Evolutionary conservation across 352 stramenopile species (phyloP), one percentile per base, ranked within the genome.

Genomic region (Achlya hypogyna): DNA sequence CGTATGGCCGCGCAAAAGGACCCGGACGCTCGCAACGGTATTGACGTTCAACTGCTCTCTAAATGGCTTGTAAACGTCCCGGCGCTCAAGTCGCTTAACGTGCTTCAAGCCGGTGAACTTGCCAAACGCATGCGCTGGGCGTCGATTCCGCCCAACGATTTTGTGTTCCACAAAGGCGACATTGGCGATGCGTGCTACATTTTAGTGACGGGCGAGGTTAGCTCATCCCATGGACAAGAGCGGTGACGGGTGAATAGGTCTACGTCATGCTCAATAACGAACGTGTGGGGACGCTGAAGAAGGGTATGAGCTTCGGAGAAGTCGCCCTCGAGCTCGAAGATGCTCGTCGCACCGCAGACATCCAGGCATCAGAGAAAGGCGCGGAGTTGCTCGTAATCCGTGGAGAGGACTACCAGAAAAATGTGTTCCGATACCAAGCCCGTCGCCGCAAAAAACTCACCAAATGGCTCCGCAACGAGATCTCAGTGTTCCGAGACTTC

Each of bases 21-120:
- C 10, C 81, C 81, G 1, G 73, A 51, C 18, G 79, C 87, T 27
- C 76, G 79, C 31, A 89, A 87, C 34, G 87, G 87, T 43, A 80
- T 89, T 4, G 81, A 89, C 70, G 56, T 89, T 20, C 81, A 89
- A 69, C 86, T 77, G 40, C 75, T 89, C 42, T 80, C 79, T 20
- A 78, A 80, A 5, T 89, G 81, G 81, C 86, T 89, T 63, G 82
- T 89, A 75, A 83, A 83, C 34, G 87, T 88, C 31, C 78, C 81
- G 27, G 87, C 79, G 31, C 86, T 88, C 78, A 72, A 74, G 51
- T 75, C 78, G 9, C 76, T 89, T 27, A 80, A 89, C 59, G 74
- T 87, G 35, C 81, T 75, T 29, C 81, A 89, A 49, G 81, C 81
- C 6, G 84, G 75, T 0, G 81, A 89, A 56, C 87, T 89, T 63